Base-by-base conservation (phyloP, 1,139 yeast genomes). In the Zygoascus hellenicus region DNA sequence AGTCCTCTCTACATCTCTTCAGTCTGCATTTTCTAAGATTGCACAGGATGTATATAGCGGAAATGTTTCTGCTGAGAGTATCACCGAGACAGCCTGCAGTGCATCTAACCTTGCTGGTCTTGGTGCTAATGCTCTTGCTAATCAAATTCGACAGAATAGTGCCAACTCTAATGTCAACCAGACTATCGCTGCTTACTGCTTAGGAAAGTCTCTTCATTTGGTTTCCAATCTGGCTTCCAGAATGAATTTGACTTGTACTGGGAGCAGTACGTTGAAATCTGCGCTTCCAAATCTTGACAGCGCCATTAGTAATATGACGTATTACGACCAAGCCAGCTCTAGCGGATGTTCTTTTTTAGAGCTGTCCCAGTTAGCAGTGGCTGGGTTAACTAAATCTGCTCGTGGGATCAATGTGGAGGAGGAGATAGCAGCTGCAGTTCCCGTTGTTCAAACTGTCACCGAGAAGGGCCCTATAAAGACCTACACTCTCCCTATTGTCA, bases 371-470 rank as follows among this genome's bases (percentile, higher is more conserved):
- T 26, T 5, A 29, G 38, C 28, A 17, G 39, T 19, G 11, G 29
- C 39, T 36, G 39, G 39, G 39, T 14, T 36, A 17, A 10, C 13
- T 36, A 36, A 5, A 16, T 16, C 38, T 5, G 6, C 22, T 22
- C 19, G 22, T 36, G 29, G 11, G 15, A 15, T 7, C 2, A 16
- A 14, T 16, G 14, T 6, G 19, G 14, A 40, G 33, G 17, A 31
- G 15, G 43, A 30, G 10, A 15, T 31, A 15, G 43, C 43, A 17
- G 43, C 43, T n/a, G 43, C 43, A 9, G 34, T 28, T 11, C 38
- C 38, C 22, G 29, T 19, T 4, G 39, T 22, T 3, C 15, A 36
- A 14, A 40, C 43, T 10, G 43, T 40, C 14, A 40, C 43, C 16
- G 29, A 40, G n/a, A 11, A 30, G 17, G 43, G 43, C 10, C 43